Evolutionary conservation across 2,329 filamentous ascomycete genomes (phyloP), one percentile per base, ranked within the genome.

Genomic region (Penicillium sp.): DNA sequence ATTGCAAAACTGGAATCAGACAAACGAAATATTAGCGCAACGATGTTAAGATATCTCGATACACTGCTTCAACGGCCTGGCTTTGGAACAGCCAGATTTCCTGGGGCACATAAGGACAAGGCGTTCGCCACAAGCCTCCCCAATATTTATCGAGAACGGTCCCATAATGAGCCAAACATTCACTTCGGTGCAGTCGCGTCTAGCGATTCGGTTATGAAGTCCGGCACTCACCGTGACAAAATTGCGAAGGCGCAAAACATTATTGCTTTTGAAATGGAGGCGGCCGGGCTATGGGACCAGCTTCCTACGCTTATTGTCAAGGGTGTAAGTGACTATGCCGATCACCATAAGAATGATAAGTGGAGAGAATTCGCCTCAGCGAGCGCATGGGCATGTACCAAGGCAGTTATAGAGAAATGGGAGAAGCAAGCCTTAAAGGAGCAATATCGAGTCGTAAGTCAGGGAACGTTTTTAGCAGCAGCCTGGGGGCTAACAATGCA

Each of bases 151-250:
- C 43, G 20, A 26, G 47, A 51, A 18, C 35, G 35, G 24, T 20
- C 18, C 23, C 38, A 56, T 47, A 20, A 47, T 24, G 51, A 47
- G 45, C 69, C 68, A 33, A 57, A 8, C 0, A 52, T 78, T 0
- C 70, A 74, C 47, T 63, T 77, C 24, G 75, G 76, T 0, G 48
- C 58, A 0, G 66, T 78, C 1, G 75, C 66, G 3, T 76, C 73
- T 0, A 72, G 70, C 12, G 69, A 78, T 47, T 65, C 64, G 1
- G 72, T 79, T 1, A 72, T 79, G 57, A 76, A 73, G 46, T 70
- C 69, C n/a, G 71, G 68, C 1, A 47, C 62, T 8, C 58, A 69
- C 16, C 68, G 75, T 11, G 75, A 78, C 49, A 18, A 20, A 0
- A 63, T 77, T 16, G 30, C 52, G 23, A 48, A 54, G 18, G 40